A percentile compares a stretch with the other conserved stretches of the same genome.
These are phyloP conservation scores for Kodamaea sp. DNA, from an alignment of 1,139 yeast genomes.

Conservation along the genomic window DNA sequence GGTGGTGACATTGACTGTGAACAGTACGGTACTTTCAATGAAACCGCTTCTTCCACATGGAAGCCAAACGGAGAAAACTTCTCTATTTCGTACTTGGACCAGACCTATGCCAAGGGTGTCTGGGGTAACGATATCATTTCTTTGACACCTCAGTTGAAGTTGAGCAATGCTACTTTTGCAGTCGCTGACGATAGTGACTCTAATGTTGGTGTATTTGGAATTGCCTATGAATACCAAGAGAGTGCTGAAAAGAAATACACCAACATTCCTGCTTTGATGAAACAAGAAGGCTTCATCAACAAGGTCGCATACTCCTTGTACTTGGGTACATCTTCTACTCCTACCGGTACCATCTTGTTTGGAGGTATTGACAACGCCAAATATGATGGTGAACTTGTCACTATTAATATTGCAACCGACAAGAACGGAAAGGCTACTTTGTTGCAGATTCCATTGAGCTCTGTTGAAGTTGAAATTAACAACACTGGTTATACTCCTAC, in stretches of 20 bases:
- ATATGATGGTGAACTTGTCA: slow-evolving; percentile 44
- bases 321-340: slow-evolving; percentile 16
- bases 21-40: slow-evolving; percentile 52
- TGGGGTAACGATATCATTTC: slow-evolving; percentile 59
- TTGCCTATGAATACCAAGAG: slow-evolving; percentile 40
- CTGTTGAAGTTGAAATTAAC: slow-evolving; percentile 12
- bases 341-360: slow-evolving; percentile 49
- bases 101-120: slow-evolving; percentile 33
- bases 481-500: slow-evolving; percentile 4
- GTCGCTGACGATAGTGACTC: slow-evolving; percentile 57
- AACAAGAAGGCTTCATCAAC: slow-evolving; percentile 26
- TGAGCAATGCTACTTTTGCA: slow-evolving; percentile 52
- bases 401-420: slow-evolving; percentile 19
- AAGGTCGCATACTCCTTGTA: slow-evolving; percentile 39
- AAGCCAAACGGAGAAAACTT: slow-evolving; percentile 43
- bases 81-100: slow-evolving; percentile 33
- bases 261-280: slow-evolving; percentile 30
- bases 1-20: slow-evolving; percentile 33
- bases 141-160: slow-evolving; percentile 19
- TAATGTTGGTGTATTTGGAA: slow-evolving; percentile 60
- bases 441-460: slow-evolving; percentile 25
- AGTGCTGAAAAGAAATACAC: slow-evolving; percentile 18
- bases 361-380: slow-evolving; percentile 61
- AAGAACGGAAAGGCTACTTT: slow-evolving; percentile 18
- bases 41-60: slow-evolving; percentile 46